Evolutionary conservation across 2,329 filamentous ascomycete genomes (phyloP).

Genomic region (Grosmannia huntii): DNA sequence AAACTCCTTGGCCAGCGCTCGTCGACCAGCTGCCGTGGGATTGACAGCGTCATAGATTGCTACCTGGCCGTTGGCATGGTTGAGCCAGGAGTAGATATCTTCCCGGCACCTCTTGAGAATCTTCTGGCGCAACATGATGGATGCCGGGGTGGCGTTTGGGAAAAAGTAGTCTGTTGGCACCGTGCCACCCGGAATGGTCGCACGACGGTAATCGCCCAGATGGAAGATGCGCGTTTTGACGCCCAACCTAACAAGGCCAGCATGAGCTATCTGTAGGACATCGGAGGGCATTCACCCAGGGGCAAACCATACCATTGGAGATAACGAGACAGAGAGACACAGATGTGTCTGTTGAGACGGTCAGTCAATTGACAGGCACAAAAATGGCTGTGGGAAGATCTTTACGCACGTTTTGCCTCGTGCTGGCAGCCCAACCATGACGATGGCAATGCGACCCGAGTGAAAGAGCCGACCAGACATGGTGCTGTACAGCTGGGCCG

Average conservation of each 20-base stretch:
- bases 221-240: conserved; percentile 98
- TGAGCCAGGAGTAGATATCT: conserved; percentile 91
- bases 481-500: conserved; percentile 94
- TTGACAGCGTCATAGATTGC: conserved; percentile 99
- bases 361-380: neutral
- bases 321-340: conserved; percentile 88
- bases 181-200: conserved; percentile 71
- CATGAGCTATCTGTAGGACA: neutral
- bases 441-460: conserved; percentile 91
- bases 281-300: neutral
- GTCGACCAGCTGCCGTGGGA: conserved; percentile 67
- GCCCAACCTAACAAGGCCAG: conserved; percentile 51
- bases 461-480: conserved; percentile 96
- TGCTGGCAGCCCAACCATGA: conserved; percentile 88
- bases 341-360: conserved; percentile 60
- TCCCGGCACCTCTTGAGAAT: conserved; percentile 95
- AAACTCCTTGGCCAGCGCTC: conserved; percentile 85
- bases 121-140: conserved; percentile 89
- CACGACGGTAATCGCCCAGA: conserved; percentile 87
- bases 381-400: neutral
- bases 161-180: conserved; percentile 98
- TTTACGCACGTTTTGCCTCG: conserved; percentile 76
- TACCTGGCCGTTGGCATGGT: conserved; percentile 95
- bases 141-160: conserved; percentile 81
- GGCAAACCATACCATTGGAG: conserved; percentile 56